phyloP scores from a whole-genome alignment of 176 grass and related monocot genomes.

The Alloteropsis semialata region DNA sequence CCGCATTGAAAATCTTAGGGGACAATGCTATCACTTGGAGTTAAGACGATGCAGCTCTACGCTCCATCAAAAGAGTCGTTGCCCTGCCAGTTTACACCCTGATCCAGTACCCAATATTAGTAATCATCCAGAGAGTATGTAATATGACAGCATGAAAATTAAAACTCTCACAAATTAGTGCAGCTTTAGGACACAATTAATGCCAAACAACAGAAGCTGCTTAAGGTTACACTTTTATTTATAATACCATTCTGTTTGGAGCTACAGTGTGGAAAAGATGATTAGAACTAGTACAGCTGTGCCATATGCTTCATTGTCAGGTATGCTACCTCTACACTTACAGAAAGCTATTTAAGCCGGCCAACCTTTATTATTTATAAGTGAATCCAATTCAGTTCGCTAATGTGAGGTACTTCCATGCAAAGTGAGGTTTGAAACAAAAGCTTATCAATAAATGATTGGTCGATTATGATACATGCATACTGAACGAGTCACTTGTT shows the following conservation, averaged over 20 bases:
- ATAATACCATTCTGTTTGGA: constrained; percentile 4
- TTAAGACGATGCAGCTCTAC: constrained; percentile 31
- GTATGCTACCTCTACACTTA: background rate
- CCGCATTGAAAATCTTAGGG: constrained; percentile 4
- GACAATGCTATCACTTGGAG: constrained; percentile 1
- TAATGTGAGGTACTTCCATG: background rate
- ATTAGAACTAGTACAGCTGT: background rate
- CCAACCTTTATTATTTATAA: background rate
- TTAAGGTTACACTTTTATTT: background rate
- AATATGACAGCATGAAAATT: background rate
- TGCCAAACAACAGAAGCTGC: background rate
- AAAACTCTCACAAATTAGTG: background rate
- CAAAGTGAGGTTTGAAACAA: background rate
- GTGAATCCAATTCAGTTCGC: background rate
- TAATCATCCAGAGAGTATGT: background rate
- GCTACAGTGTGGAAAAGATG: background rate
- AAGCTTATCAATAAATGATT: constrained; percentile 1
- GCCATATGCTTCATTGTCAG: constrained; percentile 1
- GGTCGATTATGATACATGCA: background rate
- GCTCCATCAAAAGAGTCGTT: constrained; percentile 62
- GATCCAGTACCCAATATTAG: constrained; percentile 39
- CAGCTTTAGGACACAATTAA: constrained; percentile 5
- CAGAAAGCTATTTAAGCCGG: constrained; percentile 15
- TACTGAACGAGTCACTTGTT: background rate
- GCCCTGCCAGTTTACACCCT: constrained; percentile 56